Evolutionary conservation across 148 eudicot species (phyloP).

Genomic region (Rhododendron henanense): DNA sequence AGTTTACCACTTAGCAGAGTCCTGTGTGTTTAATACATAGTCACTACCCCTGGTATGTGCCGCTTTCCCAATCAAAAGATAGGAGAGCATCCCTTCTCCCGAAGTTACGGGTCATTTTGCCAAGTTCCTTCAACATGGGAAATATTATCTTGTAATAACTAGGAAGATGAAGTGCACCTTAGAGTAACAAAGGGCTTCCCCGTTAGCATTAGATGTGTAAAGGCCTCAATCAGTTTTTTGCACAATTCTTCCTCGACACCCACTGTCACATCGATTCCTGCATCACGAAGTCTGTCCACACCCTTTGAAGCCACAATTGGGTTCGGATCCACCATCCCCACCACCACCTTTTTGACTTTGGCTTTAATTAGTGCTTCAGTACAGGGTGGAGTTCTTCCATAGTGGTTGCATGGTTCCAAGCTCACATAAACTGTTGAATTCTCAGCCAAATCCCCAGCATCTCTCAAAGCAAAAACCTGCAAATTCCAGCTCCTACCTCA

Average conservation of each 20-base stretch:
- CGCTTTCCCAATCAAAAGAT: neutral
- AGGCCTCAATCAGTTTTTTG: constrained; percentile 77
- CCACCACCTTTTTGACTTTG: constrained; percentile 78
- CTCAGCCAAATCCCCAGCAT: constrained; percentile 89
- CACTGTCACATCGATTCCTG: constrained; percentile 76
- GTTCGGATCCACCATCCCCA: constrained; percentile 97
- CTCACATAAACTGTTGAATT: constrained; percentile 93
- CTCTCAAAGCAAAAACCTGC: constrained; percentile 91
- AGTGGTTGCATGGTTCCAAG: constrained; percentile 96
- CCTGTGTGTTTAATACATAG: neutral
- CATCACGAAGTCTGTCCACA: constrained; percentile 57
- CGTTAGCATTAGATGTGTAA: constrained; percentile 67
- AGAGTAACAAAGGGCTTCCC: constrained; percentile 75
- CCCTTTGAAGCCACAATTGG: constrained; percentile 89
- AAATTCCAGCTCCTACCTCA: constrained; percentile 18
- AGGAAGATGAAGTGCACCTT: constrained; percentile 39
- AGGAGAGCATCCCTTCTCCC: neutral
- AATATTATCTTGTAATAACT: neutral
- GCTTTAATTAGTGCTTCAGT: constrained; percentile 85
- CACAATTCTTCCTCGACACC: constrained; percentile 88
- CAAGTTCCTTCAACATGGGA: too few relatives aligned
- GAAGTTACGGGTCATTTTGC: too few relatives aligned
- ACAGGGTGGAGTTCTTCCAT: constrained; percentile 94
- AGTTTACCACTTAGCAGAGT: neutral
- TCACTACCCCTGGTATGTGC: neutral